A percentile compares a stretch with the other conserved stretches of the same genome.
These are phyloP conservation scores for Paramyrothecium sp. DNA, from an alignment of 2,329 filamentous ascomycete genomes.

Conservation along the genomic window DNA sequence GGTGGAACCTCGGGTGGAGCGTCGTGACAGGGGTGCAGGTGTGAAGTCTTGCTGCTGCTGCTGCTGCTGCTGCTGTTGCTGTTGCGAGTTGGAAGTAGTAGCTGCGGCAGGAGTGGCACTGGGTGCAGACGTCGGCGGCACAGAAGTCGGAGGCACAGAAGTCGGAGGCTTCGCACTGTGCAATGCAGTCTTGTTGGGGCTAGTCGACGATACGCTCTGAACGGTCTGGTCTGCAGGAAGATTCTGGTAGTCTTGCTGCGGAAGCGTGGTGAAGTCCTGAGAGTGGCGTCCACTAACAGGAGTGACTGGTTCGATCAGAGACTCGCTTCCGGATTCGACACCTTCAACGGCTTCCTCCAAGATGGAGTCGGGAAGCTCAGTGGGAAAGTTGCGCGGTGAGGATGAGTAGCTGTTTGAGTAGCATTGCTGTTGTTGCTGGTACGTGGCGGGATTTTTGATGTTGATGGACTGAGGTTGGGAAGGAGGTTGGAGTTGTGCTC, in stretches of 20 bases:
- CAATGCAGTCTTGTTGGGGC: conserved; percentile 10
- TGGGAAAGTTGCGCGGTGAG: conserved; percentile 46
- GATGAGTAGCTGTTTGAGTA: conserved; percentile 29
- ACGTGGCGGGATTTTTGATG: not conserved
- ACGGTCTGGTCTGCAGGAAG: conserved; percentile 19
- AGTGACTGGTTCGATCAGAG: conserved; percentile 58
- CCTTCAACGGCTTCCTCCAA: conserved; percentile 57
- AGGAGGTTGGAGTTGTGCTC: not conserved
- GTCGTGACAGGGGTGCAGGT: conserved; percentile 31
- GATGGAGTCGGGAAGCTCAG: conserved; percentile 52
- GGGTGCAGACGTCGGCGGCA: conserved; percentile 12
- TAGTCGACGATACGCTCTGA: conserved; percentile 8
- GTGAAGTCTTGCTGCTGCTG: conserved; percentile 16
- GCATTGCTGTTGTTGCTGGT: conserved; percentile 2
- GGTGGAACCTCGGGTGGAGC: conserved; percentile 40
- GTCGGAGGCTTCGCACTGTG: conserved; percentile 18
- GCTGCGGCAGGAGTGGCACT: conserved; percentile 12
- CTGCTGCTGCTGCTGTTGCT: conserved; percentile 19
- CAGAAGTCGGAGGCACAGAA: conserved; percentile 1
- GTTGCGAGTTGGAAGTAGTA: conserved; percentile 15
- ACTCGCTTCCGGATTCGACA: conserved; percentile 61
- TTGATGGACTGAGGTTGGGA: not conserved
- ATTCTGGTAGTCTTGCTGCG: conserved; percentile 35
- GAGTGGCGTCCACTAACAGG: conserved; percentile 58
- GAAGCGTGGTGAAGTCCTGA: conserved; percentile 48